Conservation (phyloP, 495 filamentous ascomycete species). For the Ascobolus immersus region DNA sequence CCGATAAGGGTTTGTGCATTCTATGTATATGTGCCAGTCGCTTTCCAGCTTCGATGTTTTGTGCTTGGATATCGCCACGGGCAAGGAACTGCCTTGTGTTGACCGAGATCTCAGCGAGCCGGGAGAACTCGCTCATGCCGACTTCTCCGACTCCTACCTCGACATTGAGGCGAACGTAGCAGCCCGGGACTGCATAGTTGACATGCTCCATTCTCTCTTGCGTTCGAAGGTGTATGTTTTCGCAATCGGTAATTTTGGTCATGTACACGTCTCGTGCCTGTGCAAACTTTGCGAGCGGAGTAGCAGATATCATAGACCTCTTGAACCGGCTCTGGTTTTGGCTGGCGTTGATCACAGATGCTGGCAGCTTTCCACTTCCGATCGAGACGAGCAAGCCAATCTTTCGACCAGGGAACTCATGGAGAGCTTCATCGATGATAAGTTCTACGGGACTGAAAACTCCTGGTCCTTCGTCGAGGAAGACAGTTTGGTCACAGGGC, state of each 20-base stretch:
- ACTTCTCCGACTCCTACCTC: conserved; percentile 95
- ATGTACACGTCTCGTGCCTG: conserved; percentile 68
- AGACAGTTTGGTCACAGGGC: conserved; percentile 72
- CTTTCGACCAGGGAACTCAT: conserved; percentile 85
- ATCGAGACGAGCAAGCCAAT: conserved; percentile 75
- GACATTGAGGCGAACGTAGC: conserved; percentile 93
- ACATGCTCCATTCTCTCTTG: conserved; percentile 35
- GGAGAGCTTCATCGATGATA: conserved; percentile 70
- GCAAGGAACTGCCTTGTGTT: conserved; percentile 65
- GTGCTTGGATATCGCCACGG: conserved; percentile 37
- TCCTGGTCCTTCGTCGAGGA: conserved; percentile 77
- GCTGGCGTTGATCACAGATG: conserved; percentile 27
- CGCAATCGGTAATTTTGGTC: conserved; percentile 80
- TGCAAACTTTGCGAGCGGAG: conserved; percentile 49
- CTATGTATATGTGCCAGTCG: not conserved
- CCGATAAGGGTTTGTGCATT: too few relatives aligned
- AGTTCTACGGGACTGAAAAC: conserved; percentile 76
- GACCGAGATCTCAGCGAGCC: conserved; percentile 77
- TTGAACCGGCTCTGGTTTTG: conserved; percentile 39
- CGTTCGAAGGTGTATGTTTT: conserved; percentile 43
- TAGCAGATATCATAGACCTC: conserved; percentile 51
- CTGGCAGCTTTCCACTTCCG: conserved; percentile 71
- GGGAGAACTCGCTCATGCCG: conserved; percentile 94
- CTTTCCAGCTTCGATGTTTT: not conserved
- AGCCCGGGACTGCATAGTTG: conserved; percentile 52